Evolutionary conservation across 441 rosid species (phyloP), one percentile per base, ranked within the genome.

Genomic region (Dalechampia spathulata): DNA sequence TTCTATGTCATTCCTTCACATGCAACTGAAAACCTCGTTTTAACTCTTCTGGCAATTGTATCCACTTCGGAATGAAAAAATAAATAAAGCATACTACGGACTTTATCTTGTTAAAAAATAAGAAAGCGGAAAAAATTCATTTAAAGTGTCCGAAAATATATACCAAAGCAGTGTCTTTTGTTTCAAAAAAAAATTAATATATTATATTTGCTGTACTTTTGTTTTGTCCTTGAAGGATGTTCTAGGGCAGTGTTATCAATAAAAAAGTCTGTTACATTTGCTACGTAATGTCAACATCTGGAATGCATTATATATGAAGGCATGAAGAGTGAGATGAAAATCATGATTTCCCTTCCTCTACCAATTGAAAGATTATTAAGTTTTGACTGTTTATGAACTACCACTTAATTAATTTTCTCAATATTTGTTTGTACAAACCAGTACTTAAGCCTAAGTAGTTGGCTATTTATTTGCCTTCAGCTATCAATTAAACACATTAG

Each of bases 231-330:
- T 61, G 22, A 38, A 44, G 40, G 55, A 48, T 46, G 32, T 45
- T 45, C 13, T 60, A 62, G 48, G 61, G 43, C 55, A 58, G 57
- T 51, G 66, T 54, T 49, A 20, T 48, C 20, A 42, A 55, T 69
- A 42, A 55, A 38, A 52, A 56, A n/a, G 55, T 46, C 53, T 52
- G 65, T 54, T 49, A 28, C 54, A 45, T 54, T 57, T 73, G 54
- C 27, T 28, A 50, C 50, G 76, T 53, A 55, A 71, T 8, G 78
- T 73, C 76, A 57, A 66, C 74, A 71, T 73, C 78, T 60, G 34
- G n/a, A 46, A 70, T 58, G 65, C 8, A 63, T 60, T 59, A 54
- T 23, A 5, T 23, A 37, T 26, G 22, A 55, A n/a, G 10, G 17
- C 41, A 51, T 17, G 12, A 13, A 30, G 39, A 30, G 38, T 32